Evolutionary conservation across 2,329 filamentous ascomycete genomes (phyloP).

Genomic region (Cladophialophora exuberans): DNA sequence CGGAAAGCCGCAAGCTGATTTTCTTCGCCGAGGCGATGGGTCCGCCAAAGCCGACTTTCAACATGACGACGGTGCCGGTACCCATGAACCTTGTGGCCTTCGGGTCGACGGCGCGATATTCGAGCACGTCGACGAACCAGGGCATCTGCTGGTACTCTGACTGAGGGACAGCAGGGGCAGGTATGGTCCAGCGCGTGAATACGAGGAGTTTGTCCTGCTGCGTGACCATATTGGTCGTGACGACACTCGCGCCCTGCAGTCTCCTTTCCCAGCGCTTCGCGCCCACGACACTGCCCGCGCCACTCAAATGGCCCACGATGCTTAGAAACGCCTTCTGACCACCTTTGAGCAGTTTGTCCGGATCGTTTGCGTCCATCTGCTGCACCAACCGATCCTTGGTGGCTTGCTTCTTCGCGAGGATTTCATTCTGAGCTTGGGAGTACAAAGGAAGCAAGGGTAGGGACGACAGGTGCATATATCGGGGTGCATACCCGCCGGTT

Average conservation of each 20-base stretch:
- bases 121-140: slow-evolving; percentile 4
- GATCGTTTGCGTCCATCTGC: neutral
- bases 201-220: neutral
- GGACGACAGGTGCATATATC: neutral
- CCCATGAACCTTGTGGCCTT: neutral
- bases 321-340: neutral
- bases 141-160: neutral
- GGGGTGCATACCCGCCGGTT: neutral
- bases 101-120: neutral
- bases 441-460: neutral
- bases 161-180: neutral
- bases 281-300: neutral
- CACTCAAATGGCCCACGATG: neutral
- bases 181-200: slow-evolving; percentile 1
- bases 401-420: neutral
- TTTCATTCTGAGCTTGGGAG: neutral
- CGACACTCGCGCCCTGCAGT: neutral
- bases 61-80: neutral
- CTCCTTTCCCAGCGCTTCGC: neutral
- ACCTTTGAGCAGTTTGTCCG: neutral
- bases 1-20: neutral
- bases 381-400: neutral
- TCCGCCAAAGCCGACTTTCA: slow-evolving; percentile 3
- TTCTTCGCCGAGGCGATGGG: neutral
- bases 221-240: neutral